These are phyloP conservation scores for Gracilaria gracilis DNA, from an alignment of 23 red algal species.

Conservation along the genomic window DNA sequence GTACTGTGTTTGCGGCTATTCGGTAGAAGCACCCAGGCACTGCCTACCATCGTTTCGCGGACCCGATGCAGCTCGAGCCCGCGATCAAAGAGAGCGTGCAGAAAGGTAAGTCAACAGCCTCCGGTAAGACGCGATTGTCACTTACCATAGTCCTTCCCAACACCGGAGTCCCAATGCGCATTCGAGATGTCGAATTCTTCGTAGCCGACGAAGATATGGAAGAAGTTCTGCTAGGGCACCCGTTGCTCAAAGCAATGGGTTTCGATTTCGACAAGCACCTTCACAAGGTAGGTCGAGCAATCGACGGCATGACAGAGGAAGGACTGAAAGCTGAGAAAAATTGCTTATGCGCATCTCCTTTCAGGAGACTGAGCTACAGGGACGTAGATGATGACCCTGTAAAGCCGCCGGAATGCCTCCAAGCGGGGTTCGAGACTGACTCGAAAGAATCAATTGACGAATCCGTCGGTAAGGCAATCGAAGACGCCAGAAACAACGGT, in stretches of 20 bases:
- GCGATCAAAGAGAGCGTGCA: background rate
- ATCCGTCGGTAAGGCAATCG: background rate
- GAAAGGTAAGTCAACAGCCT: background rate
- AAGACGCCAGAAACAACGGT: conserved; percentile 13
- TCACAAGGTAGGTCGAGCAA: background rate
- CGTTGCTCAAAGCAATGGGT: no score
- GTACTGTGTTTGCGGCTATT: no score
- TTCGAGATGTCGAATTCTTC: conserved; percentile 29
- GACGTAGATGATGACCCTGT: conserved; percentile 20
- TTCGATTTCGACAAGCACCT: conserved; percentile 20
- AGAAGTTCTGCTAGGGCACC: conserved; percentile 34
- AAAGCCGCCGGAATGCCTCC: conserved; percentile 23
- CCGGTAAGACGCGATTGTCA: background rate
- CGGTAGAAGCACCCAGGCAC: conserved; percentile 1
- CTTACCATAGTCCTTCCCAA: background rate
- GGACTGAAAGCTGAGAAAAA: background rate
- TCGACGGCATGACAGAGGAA: conserved; percentile 7
- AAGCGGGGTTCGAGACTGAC: background rate
- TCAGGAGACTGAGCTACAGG: background rate
- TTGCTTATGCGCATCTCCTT: background rate
- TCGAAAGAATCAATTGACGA: background rate
- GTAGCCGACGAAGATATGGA: conserved; percentile 25
- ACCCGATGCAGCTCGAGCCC: conserved; percentile 13
- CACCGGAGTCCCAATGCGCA: background rate
- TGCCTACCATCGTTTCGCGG: conserved; percentile 8